Conservation (phyloP, 768 basidiomycete genomes). For the Suillus plorans region DNA sequence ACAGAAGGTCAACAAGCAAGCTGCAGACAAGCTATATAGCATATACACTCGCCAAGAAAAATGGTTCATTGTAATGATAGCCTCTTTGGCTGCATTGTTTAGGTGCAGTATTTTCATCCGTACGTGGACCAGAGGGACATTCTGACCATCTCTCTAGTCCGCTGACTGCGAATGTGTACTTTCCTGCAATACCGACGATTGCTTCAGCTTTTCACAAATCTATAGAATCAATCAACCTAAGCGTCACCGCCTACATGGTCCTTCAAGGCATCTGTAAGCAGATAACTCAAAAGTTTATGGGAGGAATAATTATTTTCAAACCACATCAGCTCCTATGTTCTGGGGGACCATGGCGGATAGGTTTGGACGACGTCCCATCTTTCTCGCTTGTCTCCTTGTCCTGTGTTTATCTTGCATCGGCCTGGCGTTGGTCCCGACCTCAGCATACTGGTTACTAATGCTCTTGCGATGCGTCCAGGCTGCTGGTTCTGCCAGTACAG, state of each 20-base stretch:
- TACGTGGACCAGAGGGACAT: neutral
- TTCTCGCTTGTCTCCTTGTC: conserved; percentile 61
- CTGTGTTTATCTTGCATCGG: conserved; percentile 67
- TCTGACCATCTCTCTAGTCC: conserved; percentile 42
- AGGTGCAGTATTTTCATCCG: conserved; percentile 39
- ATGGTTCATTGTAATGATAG: conserved; percentile 64
- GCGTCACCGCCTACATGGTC: conserved; percentile 65
- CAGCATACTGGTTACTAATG: conserved; percentile 76
- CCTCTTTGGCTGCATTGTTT: conserved; percentile 58
- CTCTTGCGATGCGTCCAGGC: conserved; percentile 80
- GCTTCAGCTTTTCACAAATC: conserved; percentile 58
- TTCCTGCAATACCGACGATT: conserved; percentile 75
- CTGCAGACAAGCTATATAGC: conserved; percentile 34
- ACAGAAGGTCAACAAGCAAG: neutral
- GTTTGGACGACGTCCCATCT: conserved; percentile 62
- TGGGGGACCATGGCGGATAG: conserved; percentile 65
- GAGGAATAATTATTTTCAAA: neutral
- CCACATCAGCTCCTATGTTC: conserved; percentile 52
- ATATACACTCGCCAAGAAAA: conserved; percentile 58
- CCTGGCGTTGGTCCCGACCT: conserved; percentile 51
- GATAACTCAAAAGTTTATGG: neutral
- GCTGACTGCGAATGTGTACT: conserved; percentile 74
- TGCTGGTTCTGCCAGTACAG: conserved; percentile 74
- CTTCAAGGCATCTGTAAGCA: conserved; percentile 45
- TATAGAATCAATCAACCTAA: conserved; percentile 73